Evolutionary conservation across 352 stramenopile species (phyloP), one percentile per base, ranked within the genome.

Genomic region (Aphanomyces euteiches): DNA sequence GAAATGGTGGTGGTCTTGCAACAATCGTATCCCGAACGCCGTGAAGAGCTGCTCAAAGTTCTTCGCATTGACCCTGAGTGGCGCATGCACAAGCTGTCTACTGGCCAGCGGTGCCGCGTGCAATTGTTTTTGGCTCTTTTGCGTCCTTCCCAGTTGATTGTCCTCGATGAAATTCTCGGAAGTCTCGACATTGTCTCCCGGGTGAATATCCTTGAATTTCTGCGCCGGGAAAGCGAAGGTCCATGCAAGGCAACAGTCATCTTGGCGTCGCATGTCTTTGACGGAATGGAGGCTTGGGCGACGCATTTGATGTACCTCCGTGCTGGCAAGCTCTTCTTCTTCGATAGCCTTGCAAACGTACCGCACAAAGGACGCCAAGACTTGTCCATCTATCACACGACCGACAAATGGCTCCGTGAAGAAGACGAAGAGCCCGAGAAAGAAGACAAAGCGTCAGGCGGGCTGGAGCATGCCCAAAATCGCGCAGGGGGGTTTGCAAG

Each of bases 1-100:
- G 89, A 97, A 72, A 99, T 99, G 96, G 99, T 99, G 95, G 84
- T 92, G 64, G 90, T 96, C 72, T 65, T 98, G 47, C 96, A 99
- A 78, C 75, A 85, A 21, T 79, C 85, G 40, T 97, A 97, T 76
- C 93, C 95, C 0, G 95, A 98, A 76, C 81, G 97, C n/a, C 88
- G 96, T 1, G 84, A 98, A 47, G 82, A 97, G 57, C 74, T 99
- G 56, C 80, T 98, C 5, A 79, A 98, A 38, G 83, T 99, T 73
- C 85, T 99, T 63, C 93, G 96, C 17, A 98, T 99, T 64, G 87
- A 99, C 82, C 90, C 95, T 0, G 85, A 97, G 59, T 95, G 88
- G 88, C 86, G 90, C 10, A 79, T 93, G n/a, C 84, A 92, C 72
- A 84, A 71, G 64, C 67, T 95, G 6, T 93, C 87, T 60, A 86